Base-by-base conservation (phyloP, 352 stramenopile species). In the Pythium chondricola region DNA sequence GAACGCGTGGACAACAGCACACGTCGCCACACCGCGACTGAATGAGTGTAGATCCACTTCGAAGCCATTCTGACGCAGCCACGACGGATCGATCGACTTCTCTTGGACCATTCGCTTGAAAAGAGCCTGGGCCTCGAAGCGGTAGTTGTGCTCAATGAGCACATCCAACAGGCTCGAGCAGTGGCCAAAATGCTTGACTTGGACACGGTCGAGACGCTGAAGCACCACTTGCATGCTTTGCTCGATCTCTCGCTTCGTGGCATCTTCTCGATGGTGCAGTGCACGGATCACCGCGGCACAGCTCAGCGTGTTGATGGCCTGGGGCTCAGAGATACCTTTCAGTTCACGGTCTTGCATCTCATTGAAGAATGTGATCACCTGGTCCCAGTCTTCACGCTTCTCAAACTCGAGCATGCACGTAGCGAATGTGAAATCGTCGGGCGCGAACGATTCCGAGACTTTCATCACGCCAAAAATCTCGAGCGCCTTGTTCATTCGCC, bases 21-120 rank as follows among this genome's bases (percentile, higher is more conserved):
- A 83, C 56, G 87, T 89, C 11, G 73, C 78, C 10, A 83, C 60
- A 16, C 74, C 74, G 16, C 61, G 58, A 18, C 73, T 86, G 38
- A 87, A 85, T 5, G 65, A 73, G 63, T 89, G 78, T 56, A 89
- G 52, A 27, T 89, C 75, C 42, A 89, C 74, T 41, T 82, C 65
- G 58, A 68, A 89, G 4, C 73, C 71, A 22, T 81, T 65, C 26
- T 82, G 69, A 2, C 66, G 61, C 29, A 77, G 50, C 72, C 72
- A 87, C 21, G 63, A 47, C 26, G 74, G 63, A 10, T 59, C 31
- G 36, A 85, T 59, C 11, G 79, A 40, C 9, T 57, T 48, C 52
- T 76, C 58, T n/a, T 69, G 39, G 24, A 84, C 41, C 42, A 85
- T 52, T 4, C 78, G 68, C 22, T 63, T 52, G 48, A 89, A 89